Conservation (phyloP, 169 alveolate genomes). For the Pseudocohnilembus persalinus region DNA sequence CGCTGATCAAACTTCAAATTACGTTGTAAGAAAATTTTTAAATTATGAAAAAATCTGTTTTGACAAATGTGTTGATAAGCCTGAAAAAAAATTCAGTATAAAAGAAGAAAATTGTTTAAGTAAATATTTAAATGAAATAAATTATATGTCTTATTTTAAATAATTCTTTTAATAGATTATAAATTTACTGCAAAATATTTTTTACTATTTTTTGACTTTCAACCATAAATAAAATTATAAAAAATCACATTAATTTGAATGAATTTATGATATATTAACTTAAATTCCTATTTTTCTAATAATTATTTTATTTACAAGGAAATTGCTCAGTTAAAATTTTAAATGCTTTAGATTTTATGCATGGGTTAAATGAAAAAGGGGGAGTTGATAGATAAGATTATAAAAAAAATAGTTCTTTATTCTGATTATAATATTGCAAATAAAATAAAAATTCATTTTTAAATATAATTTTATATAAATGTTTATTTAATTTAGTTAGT, state of each 20-base stretch:
- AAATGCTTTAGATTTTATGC: background rate
- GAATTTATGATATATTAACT: too few relatives aligned
- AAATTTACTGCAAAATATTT: too few relatives aligned
- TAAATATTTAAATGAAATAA: background rate
- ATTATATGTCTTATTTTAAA: too few relatives aligned
- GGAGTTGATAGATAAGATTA: background rate
- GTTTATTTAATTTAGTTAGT: too few relatives aligned
- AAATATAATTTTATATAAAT: too few relatives aligned
- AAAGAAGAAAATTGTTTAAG: background rate
- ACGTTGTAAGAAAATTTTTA: background rate
- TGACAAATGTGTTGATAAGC: background rate
- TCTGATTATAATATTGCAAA: too few relatives aligned
- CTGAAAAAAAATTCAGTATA: background rate
- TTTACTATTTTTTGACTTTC: too few relatives aligned
- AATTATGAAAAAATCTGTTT: background rate
- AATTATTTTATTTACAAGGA: background rate
- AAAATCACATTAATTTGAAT: too few relatives aligned
- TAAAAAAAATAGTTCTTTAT: background rate
- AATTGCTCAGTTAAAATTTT: background rate
- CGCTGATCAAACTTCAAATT: background rate
- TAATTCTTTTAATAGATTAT: too few relatives aligned
- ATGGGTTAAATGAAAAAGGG: background rate
- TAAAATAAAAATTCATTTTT: too few relatives aligned
- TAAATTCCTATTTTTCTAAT: background rate
- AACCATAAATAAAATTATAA: too few relatives aligned